Conservation (phyloP, 345 rosid genomes). For the Garcia nutans region DNA sequence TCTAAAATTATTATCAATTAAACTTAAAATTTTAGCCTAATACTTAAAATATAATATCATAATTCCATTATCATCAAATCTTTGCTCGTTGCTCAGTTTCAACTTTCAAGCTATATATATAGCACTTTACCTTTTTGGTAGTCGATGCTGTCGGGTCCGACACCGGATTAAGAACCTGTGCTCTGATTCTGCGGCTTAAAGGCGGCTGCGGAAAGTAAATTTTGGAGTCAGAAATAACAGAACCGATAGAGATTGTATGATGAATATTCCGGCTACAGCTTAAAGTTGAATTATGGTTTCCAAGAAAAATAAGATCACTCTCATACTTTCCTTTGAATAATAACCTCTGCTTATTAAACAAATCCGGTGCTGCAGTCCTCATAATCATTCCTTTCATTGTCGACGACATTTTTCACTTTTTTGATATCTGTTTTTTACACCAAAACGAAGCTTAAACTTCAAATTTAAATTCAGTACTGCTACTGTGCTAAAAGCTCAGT, state of each 20-base stretch:
- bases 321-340: constrained; percentile 30
- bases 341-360: constrained; percentile 21
- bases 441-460: background rate
- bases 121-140: constrained; percentile 41
- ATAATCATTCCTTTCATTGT: constrained; percentile 40
- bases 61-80: background rate
- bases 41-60: too few species aligned
- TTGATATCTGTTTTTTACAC: background rate
- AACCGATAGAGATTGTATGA: constrained; percentile 7
- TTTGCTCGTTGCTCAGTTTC: background rate
- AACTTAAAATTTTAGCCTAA: background rate
- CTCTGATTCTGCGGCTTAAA: constrained; percentile 11
- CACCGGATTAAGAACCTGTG: constrained; percentile 46
- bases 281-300: constrained; percentile 23
- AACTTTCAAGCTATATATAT: too few species aligned
- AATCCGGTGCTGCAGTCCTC: constrained; percentile 26
- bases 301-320: constrained; percentile 17
- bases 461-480: too few species aligned
- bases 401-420: constrained; percentile 25
- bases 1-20: too few species aligned
- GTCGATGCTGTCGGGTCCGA: constrained; percentile 46
- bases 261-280: constrained; percentile 16
- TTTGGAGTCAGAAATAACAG: constrained; percentile 2
- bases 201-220: constrained; percentile 1
- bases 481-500: background rate